phyloP scores from a whole-genome alignment of 352 stramenopile species.

The Phytophthora fragariaefolia region DNA sequence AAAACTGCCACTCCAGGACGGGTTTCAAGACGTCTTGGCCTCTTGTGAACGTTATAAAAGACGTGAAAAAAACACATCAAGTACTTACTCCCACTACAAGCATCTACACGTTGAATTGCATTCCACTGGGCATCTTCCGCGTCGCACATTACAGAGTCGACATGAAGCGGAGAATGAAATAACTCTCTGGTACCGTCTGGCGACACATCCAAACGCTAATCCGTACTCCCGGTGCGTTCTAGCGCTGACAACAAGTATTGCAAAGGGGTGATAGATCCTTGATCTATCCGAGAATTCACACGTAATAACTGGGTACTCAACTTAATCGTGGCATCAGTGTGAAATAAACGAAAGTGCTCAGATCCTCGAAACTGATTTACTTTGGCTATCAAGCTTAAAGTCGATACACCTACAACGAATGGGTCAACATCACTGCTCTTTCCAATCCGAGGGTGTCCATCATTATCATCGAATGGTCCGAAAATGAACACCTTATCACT shows the following conservation, averaged over 20 bases:
- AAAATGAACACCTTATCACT: slow-evolving; percentile 2
- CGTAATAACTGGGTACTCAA: slow-evolving; percentile 13
- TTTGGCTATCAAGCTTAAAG: not conserved
- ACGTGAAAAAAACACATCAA: slow-evolving; percentile 11
- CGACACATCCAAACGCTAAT: not conserved
- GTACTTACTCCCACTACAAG: slow-evolving; percentile 8
- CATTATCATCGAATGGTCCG: not conserved
- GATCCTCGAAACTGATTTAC: not conserved
- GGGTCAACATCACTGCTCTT: not conserved
- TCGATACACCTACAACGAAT: slow-evolving; percentile 11
- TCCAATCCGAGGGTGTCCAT: not conserved
- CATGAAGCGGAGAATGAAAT: not conserved
- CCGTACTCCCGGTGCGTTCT: slow-evolving; percentile 2
- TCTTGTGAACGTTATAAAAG: slow-evolving; percentile 16
- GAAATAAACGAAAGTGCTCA: slow-evolving; percentile 7
- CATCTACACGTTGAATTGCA: not conserved
- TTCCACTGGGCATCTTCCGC: slow-evolving; percentile 11
- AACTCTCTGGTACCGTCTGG: not conserved
- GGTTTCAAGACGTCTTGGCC: not conserved
- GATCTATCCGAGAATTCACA: slow-evolving; percentile 8
- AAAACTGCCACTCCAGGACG: slow-evolving; percentile 1
- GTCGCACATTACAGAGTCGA: slow-evolving; percentile 9
- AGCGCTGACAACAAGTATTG: slow-evolving; percentile 4
- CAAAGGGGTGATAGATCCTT: not conserved
- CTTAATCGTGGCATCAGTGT: slow-evolving; percentile 9